These are phyloP conservation scores for Cyberlindnera suaveolens DNA, from an alignment of 805 yeast genomes.

Conservation along the genomic window DNA sequence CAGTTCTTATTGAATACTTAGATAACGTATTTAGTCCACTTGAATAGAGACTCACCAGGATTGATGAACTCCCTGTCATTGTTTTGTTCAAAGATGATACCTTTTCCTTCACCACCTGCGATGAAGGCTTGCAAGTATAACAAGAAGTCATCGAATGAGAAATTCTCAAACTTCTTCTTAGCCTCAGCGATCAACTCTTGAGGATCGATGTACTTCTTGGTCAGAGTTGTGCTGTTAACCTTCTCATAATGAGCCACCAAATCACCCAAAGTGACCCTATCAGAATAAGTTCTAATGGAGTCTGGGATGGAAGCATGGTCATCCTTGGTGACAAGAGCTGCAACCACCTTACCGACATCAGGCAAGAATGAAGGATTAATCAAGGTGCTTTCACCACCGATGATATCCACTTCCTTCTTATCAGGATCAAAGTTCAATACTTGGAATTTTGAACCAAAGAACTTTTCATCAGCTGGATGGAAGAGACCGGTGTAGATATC, in stretches of 20 bases:
- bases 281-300: conserved; percentile 36
- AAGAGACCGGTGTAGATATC: conserved; percentile 38
- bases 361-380: conserved; percentile 30
- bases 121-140: conserved; percentile 30
- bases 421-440: conserved; percentile 34
- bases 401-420: conserved; percentile 28
- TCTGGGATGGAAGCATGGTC: conserved; percentile 38
- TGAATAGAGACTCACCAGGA: conserved; percentile 38
- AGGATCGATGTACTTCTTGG: conserved; percentile 26
- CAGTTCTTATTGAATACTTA: background rate
- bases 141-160: conserved; percentile 28
- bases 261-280: conserved; percentile 32
- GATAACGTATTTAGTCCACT: conserved; percentile 31
- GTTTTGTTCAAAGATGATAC: conserved; percentile 24
- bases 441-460: conserved; percentile 22
- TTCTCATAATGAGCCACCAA: conserved; percentile 35
- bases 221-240: conserved; percentile 29
- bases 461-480: conserved; percentile 24
- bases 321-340: conserved; percentile 31
- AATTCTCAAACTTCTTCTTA: conserved; percentile 25
- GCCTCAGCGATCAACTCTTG: conserved; percentile 30
- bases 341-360: conserved; percentile 41
- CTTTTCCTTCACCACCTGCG: conserved; percentile 39
- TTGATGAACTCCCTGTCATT: conserved; percentile 39
- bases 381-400: conserved; percentile 34